phyloP scores from a whole-genome alignment of 177 flowering plant species.

The Vitis hybrid region DNA sequence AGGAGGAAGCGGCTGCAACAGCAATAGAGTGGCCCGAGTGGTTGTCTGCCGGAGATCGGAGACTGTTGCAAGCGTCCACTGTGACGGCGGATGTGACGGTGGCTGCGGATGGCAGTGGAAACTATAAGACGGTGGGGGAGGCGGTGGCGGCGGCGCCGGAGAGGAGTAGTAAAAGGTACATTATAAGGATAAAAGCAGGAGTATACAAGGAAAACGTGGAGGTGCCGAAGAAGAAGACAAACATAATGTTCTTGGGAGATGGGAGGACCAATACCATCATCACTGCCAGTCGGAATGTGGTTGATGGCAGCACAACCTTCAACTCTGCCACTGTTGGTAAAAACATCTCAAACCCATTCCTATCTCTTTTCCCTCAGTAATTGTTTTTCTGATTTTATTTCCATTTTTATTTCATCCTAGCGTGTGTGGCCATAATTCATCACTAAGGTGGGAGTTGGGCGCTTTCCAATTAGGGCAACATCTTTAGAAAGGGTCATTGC shows the following conservation, averaged over 20 bases:
- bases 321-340: conserved; percentile 74
- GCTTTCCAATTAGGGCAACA: too few relatives aligned
- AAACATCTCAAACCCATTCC: background rate
- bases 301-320: conserved; percentile 75
- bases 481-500: too few relatives aligned
- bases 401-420: too few relatives aligned
- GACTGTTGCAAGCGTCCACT: conserved; percentile 44
- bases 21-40: conserved; percentile 52
- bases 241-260: conserved; percentile 69
- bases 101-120: conserved; percentile 77
- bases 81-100: conserved; percentile 56
- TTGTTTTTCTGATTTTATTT: too few relatives aligned
- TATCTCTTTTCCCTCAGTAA: too few relatives aligned
- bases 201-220: conserved; percentile 67
- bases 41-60: conserved; percentile 66
- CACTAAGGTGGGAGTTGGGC: too few relatives aligned
- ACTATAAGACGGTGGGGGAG: conserved; percentile 43
- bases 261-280: conserved; percentile 62
- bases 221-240: conserved; percentile 51
- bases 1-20: background rate
- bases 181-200: conserved; percentile 62
- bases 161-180: conserved; percentile 44
- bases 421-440: too few relatives aligned
- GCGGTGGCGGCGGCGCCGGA: conserved; percentile 70
- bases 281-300: conserved; percentile 51